phyloP scores from a whole-genome alignment of 345 rosid species.

The Moringa oleifera region DNA sequence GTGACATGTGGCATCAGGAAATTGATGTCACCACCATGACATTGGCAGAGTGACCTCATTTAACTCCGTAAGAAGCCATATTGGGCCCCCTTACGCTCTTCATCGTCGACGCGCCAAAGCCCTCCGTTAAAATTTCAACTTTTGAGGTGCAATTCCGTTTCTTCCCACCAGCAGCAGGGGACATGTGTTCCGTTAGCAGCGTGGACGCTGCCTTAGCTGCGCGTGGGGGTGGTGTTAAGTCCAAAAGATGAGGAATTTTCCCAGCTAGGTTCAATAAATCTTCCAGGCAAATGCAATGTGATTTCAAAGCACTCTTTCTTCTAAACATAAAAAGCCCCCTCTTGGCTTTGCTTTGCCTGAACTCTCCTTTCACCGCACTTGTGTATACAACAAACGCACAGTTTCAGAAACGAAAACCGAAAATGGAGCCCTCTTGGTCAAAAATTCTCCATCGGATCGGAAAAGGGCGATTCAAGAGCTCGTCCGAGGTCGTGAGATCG shows the following conservation, averaged over 20 bases:
- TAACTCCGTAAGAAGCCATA: no score
- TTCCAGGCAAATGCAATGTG: not conserved
- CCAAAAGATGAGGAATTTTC: constrained; percentile 6
- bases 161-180: no score
- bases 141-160: no score
- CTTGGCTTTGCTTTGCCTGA: not conserved
- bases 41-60: no score
- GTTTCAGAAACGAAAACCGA: no score
- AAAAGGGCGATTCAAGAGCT: constrained; percentile 20
- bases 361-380: not conserved
- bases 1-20: no score
- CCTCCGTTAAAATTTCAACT: no score
- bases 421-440: not conserved
- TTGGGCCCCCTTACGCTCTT: no score
- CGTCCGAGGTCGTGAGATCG: constrained; percentile 21
- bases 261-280: not conserved
- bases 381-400: no score
- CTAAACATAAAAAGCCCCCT: not conserved
- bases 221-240: constrained; percentile 7
- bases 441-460: not conserved
- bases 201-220: not conserved
- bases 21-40: no score
- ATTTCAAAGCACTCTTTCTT: not conserved
- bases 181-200: not conserved
- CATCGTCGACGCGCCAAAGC: no score